Base-by-base conservation (phyloP, 2,329 filamentous ascomycete species). In the Phaeomoniella chlamydospora region DNA sequence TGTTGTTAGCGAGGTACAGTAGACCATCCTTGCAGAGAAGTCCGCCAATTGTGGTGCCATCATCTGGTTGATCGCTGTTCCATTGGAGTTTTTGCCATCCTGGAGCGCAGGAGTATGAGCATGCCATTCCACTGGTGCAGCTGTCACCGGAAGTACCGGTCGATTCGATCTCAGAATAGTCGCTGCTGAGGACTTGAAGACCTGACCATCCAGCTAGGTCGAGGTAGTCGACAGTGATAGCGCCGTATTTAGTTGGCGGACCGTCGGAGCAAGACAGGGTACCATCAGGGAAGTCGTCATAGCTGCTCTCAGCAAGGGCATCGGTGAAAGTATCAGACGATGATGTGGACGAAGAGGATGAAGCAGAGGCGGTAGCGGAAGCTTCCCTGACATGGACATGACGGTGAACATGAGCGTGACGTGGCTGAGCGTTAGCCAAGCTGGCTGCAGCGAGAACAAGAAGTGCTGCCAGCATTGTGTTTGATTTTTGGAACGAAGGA, bases 11-110 rank as follows among this genome's bases (percentile, higher is more conserved):
- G 33, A 88, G 68, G 56, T 79, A 71, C 5, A 94, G 77, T 55
- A 79, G 80, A 50, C 80, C 80, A 18, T 74, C 52, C 33, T 49
- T 46, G 69, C 90, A 98, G 60, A 73, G 74, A 13, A 96, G 62
- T 46, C 90, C 90, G 56, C 90, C 90, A 37, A 94, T 70, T 15
- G 87, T 94, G 66, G 96, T 76, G 43, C 78, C 78, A 35, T 75
- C 84, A 26, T 66, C 52, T 38, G 88, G 88, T 65, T 96, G 90
- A 19, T 70, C 66, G 1, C 53, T 47, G 33, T 88, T 85, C 80
- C 86, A 96, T 55, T 96, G 88, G 3, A 80, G 72, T 72, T 94
- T 94, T 58, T 90, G 77, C 60, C 90, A 93, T 32, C 88, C 88
- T 17, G 77, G 62, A n/a, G 84, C 81, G 67, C 90, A 98, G 38